Conservation (phyloP, 306 rosid species). For the Potentilla sterilis region DNA sequence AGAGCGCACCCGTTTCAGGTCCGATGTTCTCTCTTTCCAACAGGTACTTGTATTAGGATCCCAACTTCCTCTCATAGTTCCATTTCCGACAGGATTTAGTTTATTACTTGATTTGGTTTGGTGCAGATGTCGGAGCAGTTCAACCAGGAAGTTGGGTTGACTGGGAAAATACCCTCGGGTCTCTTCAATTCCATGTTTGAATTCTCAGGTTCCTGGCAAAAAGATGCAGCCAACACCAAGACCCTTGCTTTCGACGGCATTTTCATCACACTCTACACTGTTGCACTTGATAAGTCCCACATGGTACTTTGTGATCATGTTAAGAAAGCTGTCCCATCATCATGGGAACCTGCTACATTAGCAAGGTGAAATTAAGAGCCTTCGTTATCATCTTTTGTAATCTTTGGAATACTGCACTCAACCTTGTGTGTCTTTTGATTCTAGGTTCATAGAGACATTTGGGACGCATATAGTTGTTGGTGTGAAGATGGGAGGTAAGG, state of each 20-base stretch:
- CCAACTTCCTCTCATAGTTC: background rate
- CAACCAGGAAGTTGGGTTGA: conserved; percentile 83
- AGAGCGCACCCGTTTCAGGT: conserved; percentile 91
- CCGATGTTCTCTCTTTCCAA: conserved; percentile 92
- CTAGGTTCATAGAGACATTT: conserved; percentile 83
- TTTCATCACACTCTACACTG: conserved; percentile 82
- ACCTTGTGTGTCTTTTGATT: conserved; percentile 16
- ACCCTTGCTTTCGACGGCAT: conserved; percentile 95
- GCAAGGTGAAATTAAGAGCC: conserved; percentile 59
- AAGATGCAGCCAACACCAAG: conserved; percentile 89
- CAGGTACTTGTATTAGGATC: conserved; percentile 48
- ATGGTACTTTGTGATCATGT: conserved; percentile 70
- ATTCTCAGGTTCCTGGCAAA: conserved; percentile 96
- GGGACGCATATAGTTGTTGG: conserved; percentile 96
- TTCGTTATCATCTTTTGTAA: background rate
- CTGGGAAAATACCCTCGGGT: conserved; percentile 96
- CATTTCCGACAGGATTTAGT: background rate
- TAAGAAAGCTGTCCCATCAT: conserved; percentile 76
- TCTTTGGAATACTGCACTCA: background rate
- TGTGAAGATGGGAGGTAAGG: conserved; percentile 97
- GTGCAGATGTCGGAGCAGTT: conserved; percentile 97
- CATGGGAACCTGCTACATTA: conserved; percentile 91
- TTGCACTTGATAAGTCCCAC: conserved; percentile 92
- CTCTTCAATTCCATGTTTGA: conserved; percentile 93
- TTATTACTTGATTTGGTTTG: too few relatives aligned